These are phyloP conservation scores for Scenedesmus sp. DNA, from an alignment of 163 green algal genomes.

Conservation along the genomic window DNA sequence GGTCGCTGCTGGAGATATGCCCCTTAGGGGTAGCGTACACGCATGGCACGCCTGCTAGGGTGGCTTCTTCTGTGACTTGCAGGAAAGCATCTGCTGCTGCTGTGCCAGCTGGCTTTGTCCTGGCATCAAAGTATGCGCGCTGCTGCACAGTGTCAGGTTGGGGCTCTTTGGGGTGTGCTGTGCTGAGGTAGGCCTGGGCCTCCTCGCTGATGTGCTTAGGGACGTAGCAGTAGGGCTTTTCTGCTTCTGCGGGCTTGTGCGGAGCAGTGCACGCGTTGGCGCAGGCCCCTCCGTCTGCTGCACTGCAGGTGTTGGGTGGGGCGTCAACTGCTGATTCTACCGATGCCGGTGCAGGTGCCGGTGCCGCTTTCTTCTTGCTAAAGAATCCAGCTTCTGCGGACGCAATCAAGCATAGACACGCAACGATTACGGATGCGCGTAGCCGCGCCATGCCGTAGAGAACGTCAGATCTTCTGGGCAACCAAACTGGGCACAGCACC, in stretches of 20 bases:
- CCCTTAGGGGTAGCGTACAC: conserved; percentile 9
- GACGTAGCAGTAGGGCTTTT: background rate
- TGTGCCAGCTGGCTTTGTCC: background rate
- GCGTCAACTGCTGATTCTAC: background rate
- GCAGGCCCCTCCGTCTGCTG: background rate
- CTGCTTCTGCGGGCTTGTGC: background rate
- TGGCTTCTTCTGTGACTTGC: background rate
- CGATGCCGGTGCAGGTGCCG: background rate
- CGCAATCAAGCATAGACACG: background rate
- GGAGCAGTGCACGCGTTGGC: background rate
- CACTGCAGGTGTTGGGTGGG: background rate
- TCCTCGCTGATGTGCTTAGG: background rate
- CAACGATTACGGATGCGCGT: background rate
- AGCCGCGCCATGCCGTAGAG: background rate
- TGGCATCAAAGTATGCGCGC: background rate
- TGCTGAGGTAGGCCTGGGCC: background rate
- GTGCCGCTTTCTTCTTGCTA: background rate
- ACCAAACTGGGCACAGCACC: background rate
- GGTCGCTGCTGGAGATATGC: background rate
- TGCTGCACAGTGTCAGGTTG: background rate
- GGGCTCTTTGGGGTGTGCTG: background rate
- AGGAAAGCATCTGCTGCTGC: background rate
- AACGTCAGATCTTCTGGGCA: background rate
- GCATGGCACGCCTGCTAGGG: conserved; percentile 1
- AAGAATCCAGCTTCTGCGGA: background rate